phyloP scores from a whole-genome alignment of 176 grass and related monocot species.

The Oryza nivara region DNA sequence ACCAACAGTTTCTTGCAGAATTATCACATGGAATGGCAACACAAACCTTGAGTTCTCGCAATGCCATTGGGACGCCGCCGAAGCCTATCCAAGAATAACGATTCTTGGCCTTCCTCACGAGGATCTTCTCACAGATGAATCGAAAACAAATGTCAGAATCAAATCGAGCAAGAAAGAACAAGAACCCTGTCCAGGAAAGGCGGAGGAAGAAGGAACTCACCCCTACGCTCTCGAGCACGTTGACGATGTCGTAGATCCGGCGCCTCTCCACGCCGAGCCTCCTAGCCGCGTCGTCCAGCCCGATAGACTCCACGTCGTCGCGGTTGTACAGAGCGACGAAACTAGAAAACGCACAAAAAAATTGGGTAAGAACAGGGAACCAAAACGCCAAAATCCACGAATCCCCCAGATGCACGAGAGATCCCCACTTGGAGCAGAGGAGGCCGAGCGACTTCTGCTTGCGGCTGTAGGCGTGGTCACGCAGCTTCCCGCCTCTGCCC shows the following conservation, averaged over 20 bases:
- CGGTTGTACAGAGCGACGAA: slow-evolving; percentile 77
- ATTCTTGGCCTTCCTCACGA: slow-evolving; percentile 87
- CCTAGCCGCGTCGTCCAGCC: slow-evolving; percentile 70
- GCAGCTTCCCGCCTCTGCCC: slow-evolving; percentile 25
- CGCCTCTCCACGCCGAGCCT: slow-evolving; percentile 78
- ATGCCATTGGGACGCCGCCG: slow-evolving; percentile 64
- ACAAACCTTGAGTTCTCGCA: slow-evolving; percentile 79
- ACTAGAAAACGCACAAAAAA: slow-evolving; percentile 37
- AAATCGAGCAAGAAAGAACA: background rate
- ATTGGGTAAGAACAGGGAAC: slow-evolving; percentile 5
- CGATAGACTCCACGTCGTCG: slow-evolving; percentile 59
- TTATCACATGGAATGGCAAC: background rate
- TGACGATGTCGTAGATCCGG: slow-evolving; percentile 98
- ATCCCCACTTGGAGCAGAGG: slow-evolving; percentile 84
- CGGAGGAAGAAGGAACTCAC: slow-evolving; percentile 49
- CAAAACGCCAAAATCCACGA: background rate
- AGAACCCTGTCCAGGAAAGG: background rate
- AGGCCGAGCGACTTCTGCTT: slow-evolving; percentile 94
- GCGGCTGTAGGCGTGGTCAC: slow-evolving; percentile 72
- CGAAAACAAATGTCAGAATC: background rate
- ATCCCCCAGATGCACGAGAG: background rate
- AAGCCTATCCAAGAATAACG: slow-evolving; percentile 91
- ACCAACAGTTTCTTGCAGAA: slow-evolving; percentile 10
- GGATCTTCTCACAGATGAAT: slow-evolving; percentile 44
- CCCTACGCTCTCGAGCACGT: slow-evolving; percentile 90